Evolutionary conservation across 2,329 filamentous ascomycete species (phyloP).

Genomic region (Hymenoscyphus infarciens): DNA sequence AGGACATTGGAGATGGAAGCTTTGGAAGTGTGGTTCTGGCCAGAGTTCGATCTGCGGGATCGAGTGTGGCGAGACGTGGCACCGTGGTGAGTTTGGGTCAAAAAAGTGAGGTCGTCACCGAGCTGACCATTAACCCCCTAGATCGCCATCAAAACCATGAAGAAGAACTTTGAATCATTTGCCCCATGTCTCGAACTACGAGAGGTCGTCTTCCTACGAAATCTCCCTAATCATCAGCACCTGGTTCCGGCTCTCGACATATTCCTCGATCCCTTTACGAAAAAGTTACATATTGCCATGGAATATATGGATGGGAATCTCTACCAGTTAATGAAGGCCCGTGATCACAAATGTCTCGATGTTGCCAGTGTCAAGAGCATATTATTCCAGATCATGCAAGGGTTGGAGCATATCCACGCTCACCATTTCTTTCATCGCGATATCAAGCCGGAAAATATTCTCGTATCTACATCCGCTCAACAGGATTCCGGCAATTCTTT

Average conservation of each 20-base stretch:
- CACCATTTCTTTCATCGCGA: slow-evolving; percentile 98
- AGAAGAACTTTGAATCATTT: slow-evolving; percentile 97
- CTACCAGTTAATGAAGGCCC: slow-evolving; percentile 97
- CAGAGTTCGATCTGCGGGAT: slow-evolving; percentile 84
- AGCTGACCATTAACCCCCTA: slow-evolving; percentile 39
- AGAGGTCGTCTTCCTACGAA: slow-evolving; percentile 94
- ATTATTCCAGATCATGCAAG: slow-evolving; percentile 92
- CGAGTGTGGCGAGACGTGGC: slow-evolving; percentile 81
- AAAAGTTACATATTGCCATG: slow-evolving; percentile 97
- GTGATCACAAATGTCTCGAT: slow-evolving; percentile 92
- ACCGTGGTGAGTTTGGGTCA: slow-evolving; percentile 69
- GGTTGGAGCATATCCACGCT: slow-evolving; percentile 94
- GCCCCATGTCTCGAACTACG: slow-evolving; percentile 85
- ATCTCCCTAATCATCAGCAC: slow-evolving; percentile 81
- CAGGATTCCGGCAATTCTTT: slow-evolving; percentile 82
- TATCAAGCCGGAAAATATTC: slow-evolving; percentile 98
- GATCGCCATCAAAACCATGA: slow-evolving; percentile 99
- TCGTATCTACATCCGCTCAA: slow-evolving; percentile 80
- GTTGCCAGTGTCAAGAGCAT: slow-evolving; percentile 94
- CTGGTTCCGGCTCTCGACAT: slow-evolving; percentile 97
- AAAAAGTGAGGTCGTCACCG: slow-evolving; percentile 13
- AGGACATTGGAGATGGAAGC: slow-evolving; percentile 98
- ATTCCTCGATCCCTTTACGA: slow-evolving; percentile 92
- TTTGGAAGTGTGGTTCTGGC: slow-evolving; percentile 95
- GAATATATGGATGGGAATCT: slow-evolving; percentile 99